Base-by-base conservation (phyloP, 169 alveolate species). In the Eimeria necatrix region DNA sequence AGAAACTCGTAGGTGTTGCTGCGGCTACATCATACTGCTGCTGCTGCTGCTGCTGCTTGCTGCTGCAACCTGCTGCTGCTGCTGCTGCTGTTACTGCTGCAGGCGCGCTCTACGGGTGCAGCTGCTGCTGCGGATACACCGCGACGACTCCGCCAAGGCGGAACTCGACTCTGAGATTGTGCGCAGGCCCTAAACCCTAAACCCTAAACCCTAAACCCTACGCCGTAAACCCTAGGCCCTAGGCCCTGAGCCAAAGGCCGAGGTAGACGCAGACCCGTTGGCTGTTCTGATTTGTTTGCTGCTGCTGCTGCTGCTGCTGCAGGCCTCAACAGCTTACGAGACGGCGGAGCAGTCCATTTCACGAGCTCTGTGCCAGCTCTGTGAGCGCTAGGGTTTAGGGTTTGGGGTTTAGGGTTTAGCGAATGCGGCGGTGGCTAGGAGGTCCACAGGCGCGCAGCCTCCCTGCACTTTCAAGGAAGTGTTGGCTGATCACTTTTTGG, bases 41-140 rank as follows among this genome's bases (percentile, higher is more conserved):
- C 78, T 14, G 68, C 68, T 56, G 68, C 32, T 18, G 32, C 78
- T 14, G n/a, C 46, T 18, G n/a, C 32, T 18, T 56, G 22, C 20
- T 56, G 22, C 2, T 56, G 4, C 2, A 56, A 18, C 20, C 12
- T 18, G 68, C n/a, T 14, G 32, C 9, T 7, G 41, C 41, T 24
- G n/a, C 78, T 68, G 78, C n/a, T 14, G 32, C 9, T 7, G 41
- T 3, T 24, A 1, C 78, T 68, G 78, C 32, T 68, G 78, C 78
- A 68, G 78, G 78, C 78, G 78, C 12, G 78, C 78, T 7, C 78
- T 68, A 24, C 78, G 78, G 32, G 12, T 68, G 78, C 32, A 18
- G n/a, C 32, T 68, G 78, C 78, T 68, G 78, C 78, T 68, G 78
- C 78, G 78, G 78, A 68, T 68, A 68, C 78, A 68, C 78, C 78